A percentile compares a stretch with the other conserved stretches of the same genome.
These are phyloP conservation scores for Coemansia sp. DNA, from an alignment of 192 early-diverging fungal species.

Conservation along the genomic window DNA sequence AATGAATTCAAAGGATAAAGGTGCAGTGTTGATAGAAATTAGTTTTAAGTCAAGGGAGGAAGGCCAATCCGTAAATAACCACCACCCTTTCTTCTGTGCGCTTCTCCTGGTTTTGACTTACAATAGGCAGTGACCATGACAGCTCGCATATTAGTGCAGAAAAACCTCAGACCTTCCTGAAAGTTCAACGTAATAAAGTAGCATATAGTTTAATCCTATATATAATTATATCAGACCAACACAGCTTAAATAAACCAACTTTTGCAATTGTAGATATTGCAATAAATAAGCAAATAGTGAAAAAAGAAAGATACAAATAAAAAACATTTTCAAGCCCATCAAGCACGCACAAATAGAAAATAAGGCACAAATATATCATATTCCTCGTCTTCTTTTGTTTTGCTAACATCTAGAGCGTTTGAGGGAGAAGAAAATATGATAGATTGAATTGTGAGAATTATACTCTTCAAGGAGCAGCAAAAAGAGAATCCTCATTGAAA, in stretches of 20 bases:
- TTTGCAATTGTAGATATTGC: no score
- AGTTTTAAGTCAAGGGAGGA: no score
- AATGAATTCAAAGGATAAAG: not conserved
- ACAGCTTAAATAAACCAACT: not conserved
- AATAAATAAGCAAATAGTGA: not conserved
- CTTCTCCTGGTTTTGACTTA: no score
- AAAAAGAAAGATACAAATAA: slow-evolving; percentile 3
- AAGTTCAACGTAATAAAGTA: no score
- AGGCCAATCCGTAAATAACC: no score
- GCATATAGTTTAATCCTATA: no score
- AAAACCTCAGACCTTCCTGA: no score
- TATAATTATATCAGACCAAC: no score
- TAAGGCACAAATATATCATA: not conserved
- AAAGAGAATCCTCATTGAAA: slow-evolving; percentile 22
- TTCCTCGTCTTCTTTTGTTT: slow-evolving; percentile 1
- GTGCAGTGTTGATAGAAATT: no score
- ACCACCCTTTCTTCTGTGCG: no score
- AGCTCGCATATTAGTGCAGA: no score
- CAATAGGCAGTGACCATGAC: no score
- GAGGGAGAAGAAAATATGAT: not conserved
- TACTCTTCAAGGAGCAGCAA: slow-evolving; percentile 14
- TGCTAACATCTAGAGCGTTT: not conserved
- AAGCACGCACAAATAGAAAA: not conserved
- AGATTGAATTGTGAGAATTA: not conserved
- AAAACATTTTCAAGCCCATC: not conserved